These are phyloP conservation scores for Handroanthus guayacan DNA, from an alignment of 257 asterid species.

Conservation along the genomic window DNA sequence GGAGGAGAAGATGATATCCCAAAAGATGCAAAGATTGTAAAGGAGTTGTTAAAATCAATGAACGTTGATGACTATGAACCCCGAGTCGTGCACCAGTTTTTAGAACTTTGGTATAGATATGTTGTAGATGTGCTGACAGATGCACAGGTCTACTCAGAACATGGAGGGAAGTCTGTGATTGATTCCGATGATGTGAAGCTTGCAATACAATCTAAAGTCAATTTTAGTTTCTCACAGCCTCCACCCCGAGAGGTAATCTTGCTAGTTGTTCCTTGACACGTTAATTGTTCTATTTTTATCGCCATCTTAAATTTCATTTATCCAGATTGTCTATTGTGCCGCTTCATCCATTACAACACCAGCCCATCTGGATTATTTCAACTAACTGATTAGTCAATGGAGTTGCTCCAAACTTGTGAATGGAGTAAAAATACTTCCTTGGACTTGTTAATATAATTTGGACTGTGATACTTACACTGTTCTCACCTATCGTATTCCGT, in stretches of 20 bases:
- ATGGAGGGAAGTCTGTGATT: constrained; percentile 67
- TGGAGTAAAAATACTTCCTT: no score
- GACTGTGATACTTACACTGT: no score
- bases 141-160: constrained; percentile 89
- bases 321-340: background rate
- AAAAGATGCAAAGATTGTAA: constrained; percentile 85
- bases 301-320: background rate
- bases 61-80: constrained; percentile 90
- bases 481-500: no score
- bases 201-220: constrained; percentile 83
- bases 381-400: no score
- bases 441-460: background rate
- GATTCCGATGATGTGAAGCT: constrained; percentile 93
- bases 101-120: constrained; percentile 84
- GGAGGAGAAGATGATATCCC: constrained; percentile 82
- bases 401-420: no score
- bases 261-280: background rate
- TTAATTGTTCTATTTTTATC: background rate
- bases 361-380: no score
- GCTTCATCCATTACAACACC: background rate
- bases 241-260: constrained; percentile 84
- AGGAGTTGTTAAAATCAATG: constrained; percentile 86
- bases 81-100: constrained; percentile 77
- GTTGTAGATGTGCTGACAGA: constrained; percentile 82
- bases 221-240: constrained; percentile 92